Conservation (phyloP, 176 grass and related monocot species). For the Echinochloa phyllopogon region DNA sequence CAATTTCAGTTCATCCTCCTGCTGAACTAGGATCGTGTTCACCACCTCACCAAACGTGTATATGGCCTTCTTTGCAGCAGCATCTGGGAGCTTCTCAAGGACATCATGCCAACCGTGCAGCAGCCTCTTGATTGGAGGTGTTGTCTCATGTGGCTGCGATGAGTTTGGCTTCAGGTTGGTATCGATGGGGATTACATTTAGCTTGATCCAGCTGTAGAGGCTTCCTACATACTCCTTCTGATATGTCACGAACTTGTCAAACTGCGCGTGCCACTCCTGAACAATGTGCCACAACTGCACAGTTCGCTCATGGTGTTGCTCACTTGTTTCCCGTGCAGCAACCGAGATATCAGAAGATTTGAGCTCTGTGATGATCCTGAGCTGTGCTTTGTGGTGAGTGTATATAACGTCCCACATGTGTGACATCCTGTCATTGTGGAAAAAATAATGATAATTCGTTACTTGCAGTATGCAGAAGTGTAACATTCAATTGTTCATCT, state of each 20-base stretch:
- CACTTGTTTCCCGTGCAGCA: constrained; percentile 54
- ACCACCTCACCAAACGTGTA: constrained; percentile 61
- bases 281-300: constrained; percentile 55
- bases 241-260: constrained; percentile 56
- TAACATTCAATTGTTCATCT: not conserved
- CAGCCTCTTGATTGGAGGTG: constrained; percentile 73
- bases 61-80: constrained; percentile 52
- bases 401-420: constrained; percentile 78
- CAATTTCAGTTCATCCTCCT: constrained; percentile 66
- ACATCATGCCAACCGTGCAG: constrained; percentile 63
- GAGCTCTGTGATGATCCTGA: constrained; percentile 56
- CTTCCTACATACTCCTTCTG: constrained; percentile 64
- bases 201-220: constrained; percentile 71
- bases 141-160: constrained; percentile 50
- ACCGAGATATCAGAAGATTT: constrained; percentile 56
- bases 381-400: constrained; percentile 56
- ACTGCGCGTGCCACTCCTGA: constrained; percentile 65
- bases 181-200: constrained; percentile 75
- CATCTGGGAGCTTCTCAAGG: constrained; percentile 60
- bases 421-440: constrained; percentile 56
- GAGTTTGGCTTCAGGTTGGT: constrained; percentile 57
- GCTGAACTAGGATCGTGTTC: constrained; percentile 62
- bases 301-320: constrained; percentile 66
- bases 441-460: constrained; percentile 28
- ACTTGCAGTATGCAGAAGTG: not conserved